Evolutionary conservation across 306 rosid genomes (phyloP), one percentile per base, ranked within the genome.

Genomic region (Purshia tridentata): DNA sequence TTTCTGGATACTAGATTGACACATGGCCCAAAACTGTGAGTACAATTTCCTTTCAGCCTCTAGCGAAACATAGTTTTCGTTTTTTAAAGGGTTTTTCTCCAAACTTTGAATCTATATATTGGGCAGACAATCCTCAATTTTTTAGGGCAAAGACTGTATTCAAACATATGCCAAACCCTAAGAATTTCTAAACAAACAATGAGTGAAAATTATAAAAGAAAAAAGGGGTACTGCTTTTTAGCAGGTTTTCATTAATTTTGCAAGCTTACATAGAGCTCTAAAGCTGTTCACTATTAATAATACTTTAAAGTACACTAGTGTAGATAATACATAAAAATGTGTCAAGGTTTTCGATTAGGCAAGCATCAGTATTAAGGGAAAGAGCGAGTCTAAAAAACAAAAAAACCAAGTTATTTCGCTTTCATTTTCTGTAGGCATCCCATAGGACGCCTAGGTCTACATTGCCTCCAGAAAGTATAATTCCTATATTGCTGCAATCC

Each of bases 401-500:
- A 49, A 55, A 22, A 6, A 29, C 18, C 41, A 73, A 55, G 40
- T 55, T 46, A 20, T 73, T 9, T 44, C 20, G 18, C 18, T 20
- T 71, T 86, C 83, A 86, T 69, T 81, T 81, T 76, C 78, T 76
- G 50, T 79, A 81, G 62, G 94, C 88, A 68, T 91, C 83, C 91
- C 92, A 93, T 55, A 91, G 80, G 64, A 83, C 23, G 14, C 87
- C 87, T 5, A 93, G 81, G 75, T 93, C 98, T 62, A 91, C 83
- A 80, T 93, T 93, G 70, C 97, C 98, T 60, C 98, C 98, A 4
- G 97, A 89, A 80, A 91, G 76, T 63, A 93, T 70, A 71, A 91
- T 89, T 71, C 98, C 98, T 37, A 89, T 82, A 67, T 78, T 78
- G 65, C 72, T 83, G 89, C 94, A 85, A 59, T 85, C 85, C 76